A percentile compares a stretch with the other conserved stretches of the same genome.
Conservation (phyloP, 495 filamentous ascomycete species). For the Durotheca rogersii region DNA sequence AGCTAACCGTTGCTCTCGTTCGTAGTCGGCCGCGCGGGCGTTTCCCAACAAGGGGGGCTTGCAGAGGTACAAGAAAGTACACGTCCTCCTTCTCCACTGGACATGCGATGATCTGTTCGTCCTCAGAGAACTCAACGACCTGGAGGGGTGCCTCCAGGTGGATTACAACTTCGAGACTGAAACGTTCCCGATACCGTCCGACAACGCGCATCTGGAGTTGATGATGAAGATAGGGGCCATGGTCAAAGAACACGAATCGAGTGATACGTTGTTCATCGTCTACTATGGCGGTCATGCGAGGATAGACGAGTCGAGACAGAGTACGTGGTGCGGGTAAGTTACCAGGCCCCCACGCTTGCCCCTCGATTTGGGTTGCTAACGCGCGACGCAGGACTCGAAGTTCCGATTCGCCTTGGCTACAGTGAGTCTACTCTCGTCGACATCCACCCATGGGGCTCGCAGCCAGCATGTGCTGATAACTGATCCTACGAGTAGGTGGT, state of each 20-base stretch:
- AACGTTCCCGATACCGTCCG: constrained; percentile 52
- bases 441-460: neutral
- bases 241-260: constrained; percentile 51
- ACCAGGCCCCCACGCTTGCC: neutral
- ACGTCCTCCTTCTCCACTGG: constrained; percentile 56
- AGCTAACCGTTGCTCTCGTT: constrained; percentile 13
- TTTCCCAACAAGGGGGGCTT: constrained; percentile 49
- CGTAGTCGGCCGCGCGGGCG: constrained; percentile 50
- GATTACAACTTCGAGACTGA: constrained; percentile 52
- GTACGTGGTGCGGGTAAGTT: constrained; percentile 55
- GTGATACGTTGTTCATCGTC: constrained; percentile 51
- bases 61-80: constrained; percentile 53
- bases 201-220: constrained; percentile 51
- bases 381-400: constrained; percentile 34
- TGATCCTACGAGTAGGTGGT: constrained; percentile 42
- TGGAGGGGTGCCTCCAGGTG: constrained; percentile 50
- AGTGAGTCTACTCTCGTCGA: constrained; percentile 27
- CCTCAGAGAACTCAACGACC: constrained; percentile 50
- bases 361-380: constrained; percentile 6
- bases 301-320: constrained; percentile 53
- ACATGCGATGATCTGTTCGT: constrained; percentile 56
- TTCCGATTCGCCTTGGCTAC: constrained; percentile 46
- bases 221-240: constrained; percentile 51
- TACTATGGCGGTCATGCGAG: constrained; percentile 58
- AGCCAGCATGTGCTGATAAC: constrained; percentile 1